Percentiles rank a stretch among this genome's conserved stretches.
Evolutionary conservation across 164 flowering plant species (phyloP).

Genomic region (Buxus sempervirens): DNA sequence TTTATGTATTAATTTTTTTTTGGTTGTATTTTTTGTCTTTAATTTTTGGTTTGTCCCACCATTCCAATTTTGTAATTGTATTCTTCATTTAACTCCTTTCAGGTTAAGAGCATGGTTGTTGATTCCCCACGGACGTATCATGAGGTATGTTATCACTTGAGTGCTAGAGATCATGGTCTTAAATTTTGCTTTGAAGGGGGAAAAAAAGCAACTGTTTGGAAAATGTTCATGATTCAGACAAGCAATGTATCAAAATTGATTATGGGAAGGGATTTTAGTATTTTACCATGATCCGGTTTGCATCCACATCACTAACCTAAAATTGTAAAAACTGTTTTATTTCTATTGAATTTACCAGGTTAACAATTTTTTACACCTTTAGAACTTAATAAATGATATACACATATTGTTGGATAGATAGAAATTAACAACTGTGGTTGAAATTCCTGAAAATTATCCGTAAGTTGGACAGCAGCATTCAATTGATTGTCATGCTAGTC

Average conservation of each 20-base stretch:
- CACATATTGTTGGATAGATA: not conserved
- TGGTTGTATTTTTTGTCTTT: not conserved
- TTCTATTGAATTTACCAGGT: not conserved
- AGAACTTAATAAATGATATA: not conserved
- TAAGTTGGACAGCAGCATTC: not conserved
- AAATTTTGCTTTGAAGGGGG: too few species aligned
- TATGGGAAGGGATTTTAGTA: too few species aligned
- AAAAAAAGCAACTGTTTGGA: too few species aligned
- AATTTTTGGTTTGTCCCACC: constrained; percentile 1
- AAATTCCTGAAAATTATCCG: not conserved
- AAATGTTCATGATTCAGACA: not conserved
- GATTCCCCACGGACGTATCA: constrained; percentile 91
- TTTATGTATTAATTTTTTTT: not conserved
- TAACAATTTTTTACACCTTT: not conserved
- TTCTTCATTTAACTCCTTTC: constrained; percentile 14
- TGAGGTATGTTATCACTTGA: constrained; percentile 56
- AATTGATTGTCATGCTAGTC: too few species aligned
- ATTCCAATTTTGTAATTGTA: not conserved
- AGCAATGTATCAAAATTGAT: not conserved
- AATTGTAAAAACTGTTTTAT: too few species aligned
- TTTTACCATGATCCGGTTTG: too few species aligned
- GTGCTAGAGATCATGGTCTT: not conserved
- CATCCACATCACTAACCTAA: too few species aligned
- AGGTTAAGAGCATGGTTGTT: constrained; percentile 84
- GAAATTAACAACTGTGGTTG: not conserved